Conservation (phyloP, 345 rosid genomes). For the Hibiscus syriacus region DNA sequence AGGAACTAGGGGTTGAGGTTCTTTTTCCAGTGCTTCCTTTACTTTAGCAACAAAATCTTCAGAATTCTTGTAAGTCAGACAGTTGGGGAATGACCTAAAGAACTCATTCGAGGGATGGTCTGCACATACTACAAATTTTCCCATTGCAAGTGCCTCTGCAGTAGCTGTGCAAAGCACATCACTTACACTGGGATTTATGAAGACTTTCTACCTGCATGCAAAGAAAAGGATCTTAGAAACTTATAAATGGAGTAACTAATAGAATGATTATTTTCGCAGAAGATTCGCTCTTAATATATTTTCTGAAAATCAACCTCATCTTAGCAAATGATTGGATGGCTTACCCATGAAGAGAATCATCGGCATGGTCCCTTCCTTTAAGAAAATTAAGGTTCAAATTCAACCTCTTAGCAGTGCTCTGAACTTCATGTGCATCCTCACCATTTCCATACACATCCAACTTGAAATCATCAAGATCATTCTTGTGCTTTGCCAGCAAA, state of each 20-base stretch:
- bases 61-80: constrained; percentile 77
- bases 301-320: background rate
- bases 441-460: constrained; percentile 94
- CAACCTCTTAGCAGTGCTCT: constrained; percentile 56
- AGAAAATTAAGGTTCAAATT: constrained; percentile 75
- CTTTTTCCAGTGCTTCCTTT: constrained; percentile 72
- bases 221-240: background rate
- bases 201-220: constrained; percentile 86
- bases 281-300: background rate
- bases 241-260: background rate
- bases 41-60: constrained; percentile 81
- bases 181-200: constrained; percentile 93
- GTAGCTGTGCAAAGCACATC: constrained; percentile 99
- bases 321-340: background rate
- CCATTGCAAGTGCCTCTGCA: constrained; percentile 99
- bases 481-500: constrained; percentile 67
- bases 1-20: constrained; percentile 75
- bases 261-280: background rate
- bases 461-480: constrained; percentile 73
- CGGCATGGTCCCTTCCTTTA: constrained; percentile 92
- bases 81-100: constrained; percentile 90
- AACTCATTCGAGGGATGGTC: constrained; percentile 96
- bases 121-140: no score
- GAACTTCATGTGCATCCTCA: constrained; percentile 87
- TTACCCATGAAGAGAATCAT: constrained; percentile 87